phyloP scores from a whole-genome alignment of 1,139 yeast species.

The Blastobotrys indianensis region DNA sequence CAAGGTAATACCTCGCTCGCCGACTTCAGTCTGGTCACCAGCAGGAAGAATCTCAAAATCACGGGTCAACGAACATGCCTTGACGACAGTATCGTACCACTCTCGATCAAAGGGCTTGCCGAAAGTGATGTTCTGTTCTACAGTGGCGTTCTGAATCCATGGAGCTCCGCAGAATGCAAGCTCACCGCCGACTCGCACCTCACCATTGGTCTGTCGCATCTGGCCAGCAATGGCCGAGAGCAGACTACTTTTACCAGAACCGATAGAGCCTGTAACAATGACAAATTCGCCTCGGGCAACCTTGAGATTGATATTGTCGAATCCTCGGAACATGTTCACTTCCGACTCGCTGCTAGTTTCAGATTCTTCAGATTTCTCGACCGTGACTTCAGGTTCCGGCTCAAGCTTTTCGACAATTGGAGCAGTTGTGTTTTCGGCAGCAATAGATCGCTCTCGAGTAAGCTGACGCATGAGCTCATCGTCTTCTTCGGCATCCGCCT shows the following conservation, averaged over 20 bases:
- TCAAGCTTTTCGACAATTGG: conserved; percentile 6
- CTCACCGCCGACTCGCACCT: conserved; percentile 37
- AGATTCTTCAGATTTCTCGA: neutral
- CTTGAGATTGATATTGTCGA: conserved; percentile 40
- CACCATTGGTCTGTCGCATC: conserved; percentile 49
- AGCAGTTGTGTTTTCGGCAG: conserved; percentile 19
- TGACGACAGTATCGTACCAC: conserved; percentile 51
- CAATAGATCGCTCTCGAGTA: conserved; percentile 18
- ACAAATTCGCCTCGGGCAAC: conserved; percentile 55
- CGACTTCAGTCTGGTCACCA: conserved; percentile 82
- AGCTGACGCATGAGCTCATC: conserved; percentile 20
- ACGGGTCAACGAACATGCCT: conserved; percentile 59
- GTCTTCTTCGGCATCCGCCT: conserved; percentile 21
- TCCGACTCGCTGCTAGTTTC: neutral
- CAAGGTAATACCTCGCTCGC: conserved; percentile 85
- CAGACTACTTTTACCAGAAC: conserved; percentile 65
- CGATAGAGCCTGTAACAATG: conserved; percentile 65
- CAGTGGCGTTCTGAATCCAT: conserved; percentile 84
- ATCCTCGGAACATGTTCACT: conserved; percentile 36
- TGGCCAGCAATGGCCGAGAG: conserved; percentile 56
- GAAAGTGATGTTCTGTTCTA: conserved; percentile 67
- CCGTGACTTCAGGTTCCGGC: conserved; percentile 1
- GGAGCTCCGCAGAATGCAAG: conserved; percentile 50
- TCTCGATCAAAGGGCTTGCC: conserved; percentile 54
- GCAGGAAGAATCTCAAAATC: conserved; percentile 71